Evolutionary conservation across 1,284 basidiomycete genomes (phyloP), one percentile per base, ranked within the genome.

Genomic region (Cutaneotrichosporon sp.): DNA sequence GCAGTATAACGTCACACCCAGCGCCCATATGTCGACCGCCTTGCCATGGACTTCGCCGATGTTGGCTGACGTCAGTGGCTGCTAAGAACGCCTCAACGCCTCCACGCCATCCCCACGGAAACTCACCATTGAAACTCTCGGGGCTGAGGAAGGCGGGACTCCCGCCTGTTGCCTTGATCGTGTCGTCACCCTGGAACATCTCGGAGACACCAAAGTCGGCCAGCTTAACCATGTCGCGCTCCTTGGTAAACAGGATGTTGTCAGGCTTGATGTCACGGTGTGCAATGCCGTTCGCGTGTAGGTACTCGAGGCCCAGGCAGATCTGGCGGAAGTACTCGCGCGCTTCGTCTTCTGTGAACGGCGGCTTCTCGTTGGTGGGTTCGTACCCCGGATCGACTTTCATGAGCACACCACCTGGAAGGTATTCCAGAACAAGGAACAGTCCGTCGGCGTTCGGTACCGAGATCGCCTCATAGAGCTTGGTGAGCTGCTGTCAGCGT

Each of bases 191-290:
- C 9, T 72, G 68, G 62, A 85, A 85, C 79, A 86, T 84, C 62
- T 86, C 84, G 1, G 83, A 84, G 0, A 86, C 83, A 34, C 85
- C 85, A 73, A 86, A 86, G 67, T 85, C 84, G 69, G 82, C 84
- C 56, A 86, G 78, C 72, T 86, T 86, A 76, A 84, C 84, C 11
- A 75, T 73, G 58, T 76, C 72, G n/a, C 76, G 71, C 65, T 84
- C 80, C n/a, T 76, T 75, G 13, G 79, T 80, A 16, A 85, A 76
- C 30, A 86, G 76, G 36, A 85, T 81, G 72, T 86, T 85, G 69
- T 84, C 83, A 0, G 83, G 83, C 70, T 84, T 84, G 76, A 84
- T 81, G 76, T 83, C 83, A 14, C 82, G 77, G 69, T 84, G 84
- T 6, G 83, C 81, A 36, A 86, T 82, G 34, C 81, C 81, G 73